These are phyloP conservation scores for Tolypocladium album DNA, from an alignment of 2,329 filamentous ascomycete genomes.

Conservation along the genomic window DNA sequence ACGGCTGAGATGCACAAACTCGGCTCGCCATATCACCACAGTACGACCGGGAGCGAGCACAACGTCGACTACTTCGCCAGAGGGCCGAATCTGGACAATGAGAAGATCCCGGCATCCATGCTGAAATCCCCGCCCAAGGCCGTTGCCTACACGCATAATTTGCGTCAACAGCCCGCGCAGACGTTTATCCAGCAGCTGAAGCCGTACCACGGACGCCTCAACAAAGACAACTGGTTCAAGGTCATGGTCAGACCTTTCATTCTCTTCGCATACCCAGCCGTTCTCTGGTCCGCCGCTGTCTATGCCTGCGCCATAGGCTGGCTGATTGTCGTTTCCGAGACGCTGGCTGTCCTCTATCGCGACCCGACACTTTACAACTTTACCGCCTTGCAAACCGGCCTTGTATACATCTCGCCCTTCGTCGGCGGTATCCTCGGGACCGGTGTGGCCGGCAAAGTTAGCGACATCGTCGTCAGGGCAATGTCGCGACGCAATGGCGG, in stretches of 20 bases:
- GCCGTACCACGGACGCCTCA: slow-evolving; percentile 69
- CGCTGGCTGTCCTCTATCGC: slow-evolving; percentile 70
- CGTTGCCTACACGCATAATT: slow-evolving; percentile 56
- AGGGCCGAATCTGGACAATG: slow-evolving; percentile 27
- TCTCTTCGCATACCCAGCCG: slow-evolving; percentile 75
- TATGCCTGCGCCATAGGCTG: slow-evolving; percentile 87
- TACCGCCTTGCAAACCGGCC: slow-evolving; percentile 64
- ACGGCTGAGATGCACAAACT: neutral
- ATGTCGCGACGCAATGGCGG: slow-evolving; percentile 85
- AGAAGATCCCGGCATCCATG: slow-evolving; percentile 27
- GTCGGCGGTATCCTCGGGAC: slow-evolving; percentile 84
- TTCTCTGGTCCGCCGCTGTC: slow-evolving; percentile 78
- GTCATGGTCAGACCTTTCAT: slow-evolving; percentile 74
- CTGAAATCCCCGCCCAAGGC: slow-evolving; percentile 21
- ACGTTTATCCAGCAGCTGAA: slow-evolving; percentile 66
- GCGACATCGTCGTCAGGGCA: slow-evolving; percentile 70
- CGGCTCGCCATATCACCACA: slow-evolving; percentile 2
- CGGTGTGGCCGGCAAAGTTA: slow-evolving; percentile 78
- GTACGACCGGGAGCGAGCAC: slow-evolving; percentile 8
- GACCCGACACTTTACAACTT: slow-evolving; percentile 65
- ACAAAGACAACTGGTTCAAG: slow-evolving; percentile 67
- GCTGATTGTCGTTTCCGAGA: slow-evolving; percentile 91
- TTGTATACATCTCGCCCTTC: slow-evolving; percentile 86
- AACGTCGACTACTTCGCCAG: slow-evolving; percentile 13
- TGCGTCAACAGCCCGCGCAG: slow-evolving; percentile 55